Percentiles rank a stretch among this genome's conserved stretches.
phyloP scores from a whole-genome alignment of 2,329 filamentous ascomycete species.

The Colletotrichum eleusines region DNA sequence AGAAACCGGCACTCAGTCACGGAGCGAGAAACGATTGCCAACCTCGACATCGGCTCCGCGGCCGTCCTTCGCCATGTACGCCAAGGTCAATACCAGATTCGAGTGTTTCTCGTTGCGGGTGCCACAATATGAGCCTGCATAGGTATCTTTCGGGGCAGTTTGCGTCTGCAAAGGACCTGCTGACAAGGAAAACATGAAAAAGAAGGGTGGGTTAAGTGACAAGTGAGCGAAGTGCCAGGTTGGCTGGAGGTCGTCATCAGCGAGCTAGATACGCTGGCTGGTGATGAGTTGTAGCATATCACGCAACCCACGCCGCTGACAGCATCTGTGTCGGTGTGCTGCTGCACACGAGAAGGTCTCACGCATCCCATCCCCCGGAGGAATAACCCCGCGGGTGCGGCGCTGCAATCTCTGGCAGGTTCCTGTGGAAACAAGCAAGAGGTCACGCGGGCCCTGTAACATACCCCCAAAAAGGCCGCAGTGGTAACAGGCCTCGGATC shows the following conservation, averaged over 20 bases:
- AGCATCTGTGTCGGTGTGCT: constrained; percentile 16
- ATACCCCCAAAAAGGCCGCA: constrained; percentile 12
- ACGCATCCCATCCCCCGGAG: constrained; percentile 1
- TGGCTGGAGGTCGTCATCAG: constrained; percentile 33
- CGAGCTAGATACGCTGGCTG: constrained; percentile 25
- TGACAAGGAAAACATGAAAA: background rate
- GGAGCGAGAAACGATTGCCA: constrained; percentile 7
- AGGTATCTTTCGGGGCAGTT: constrained; percentile 16
- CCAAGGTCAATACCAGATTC: constrained; percentile 31
- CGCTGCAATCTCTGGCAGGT: constrained; percentile 33
- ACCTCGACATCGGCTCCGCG: no score
- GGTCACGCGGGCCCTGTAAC: constrained; percentile 18
- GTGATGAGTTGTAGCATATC: constrained; percentile 5
- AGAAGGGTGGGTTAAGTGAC: background rate
- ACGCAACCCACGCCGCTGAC: constrained; percentile 33
- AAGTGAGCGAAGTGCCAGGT: constrained; percentile 23
- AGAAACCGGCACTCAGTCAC: constrained; percentile 7
- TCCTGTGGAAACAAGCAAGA: constrained; percentile 19
- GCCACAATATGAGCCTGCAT: background rate
- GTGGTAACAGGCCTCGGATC: constrained; percentile 18
- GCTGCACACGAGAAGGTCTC: constrained; percentile 22
- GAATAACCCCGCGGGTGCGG: constrained; percentile 10
- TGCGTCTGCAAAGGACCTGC: constrained; percentile 7
- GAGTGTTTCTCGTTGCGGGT: constrained; percentile 26
- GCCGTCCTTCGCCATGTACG: no score